Evolutionary conservation across 1,139 yeast species (phyloP), one percentile per base, ranked within the genome.

Genomic region (Nakaseomyces uthaithaninus): DNA sequence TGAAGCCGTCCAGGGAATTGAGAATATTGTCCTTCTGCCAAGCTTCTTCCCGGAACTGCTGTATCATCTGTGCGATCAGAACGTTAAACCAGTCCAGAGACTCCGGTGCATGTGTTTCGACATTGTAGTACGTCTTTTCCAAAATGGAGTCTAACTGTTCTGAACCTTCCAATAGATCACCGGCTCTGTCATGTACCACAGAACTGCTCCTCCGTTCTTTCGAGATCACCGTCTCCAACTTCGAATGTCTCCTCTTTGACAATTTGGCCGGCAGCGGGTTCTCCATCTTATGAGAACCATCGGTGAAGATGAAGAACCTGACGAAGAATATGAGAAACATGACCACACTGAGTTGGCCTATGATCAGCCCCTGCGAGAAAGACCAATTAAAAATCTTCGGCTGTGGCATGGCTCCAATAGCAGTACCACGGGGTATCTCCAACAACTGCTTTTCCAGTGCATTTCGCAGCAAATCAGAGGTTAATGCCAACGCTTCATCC

Each of bases 1-100:
- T 48, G 47, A 74, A 75, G 38, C 70, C 73, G 52, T 81, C 79
- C 42, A 91, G 66, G 2, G 89, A 79, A 49, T 82, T 80, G 45
- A 87, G 76, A 24, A 93, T 81, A 57, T 87, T 87, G 60, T 91
- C 94, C 35, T 87, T 77, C 40, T 75, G 69, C 45, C 85, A 64
- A 0, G 97, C 97, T 58, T 91, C 97, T 16, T 79, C 73, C 45
- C 99, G 71, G 45, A 87, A 72, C 52, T 89, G 95, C 17, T 86
- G 76, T 18, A 91, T 80, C 4, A 89, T 80, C 58, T 93, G 97
- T 0, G 96, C 98, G 17, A 91, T 74, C 37, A 91, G 67, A 1
- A 91, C 97, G 53, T 91, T 91, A 59, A 91, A 86, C 98, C 99
- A 91, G 60, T 91, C 98, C 42, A 91, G 66, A 0, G 95, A 81